Evolutionary conservation across 331 rosid species (phyloP).

Genomic region (Spiraea crenata): DNA sequence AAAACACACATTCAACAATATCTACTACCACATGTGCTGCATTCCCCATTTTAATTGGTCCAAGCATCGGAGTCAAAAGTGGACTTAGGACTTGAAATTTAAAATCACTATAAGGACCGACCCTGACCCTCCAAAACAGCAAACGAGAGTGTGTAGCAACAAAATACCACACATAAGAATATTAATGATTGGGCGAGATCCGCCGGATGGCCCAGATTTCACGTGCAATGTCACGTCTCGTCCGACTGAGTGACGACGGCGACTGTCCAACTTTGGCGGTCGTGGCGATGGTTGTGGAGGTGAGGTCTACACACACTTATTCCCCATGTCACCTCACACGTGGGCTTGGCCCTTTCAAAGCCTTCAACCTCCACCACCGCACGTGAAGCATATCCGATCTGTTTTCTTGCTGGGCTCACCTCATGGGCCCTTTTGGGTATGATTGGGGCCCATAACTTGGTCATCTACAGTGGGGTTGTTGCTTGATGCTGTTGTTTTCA

Average conservation of each 20-base stretch:
- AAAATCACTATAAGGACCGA: not conserved
- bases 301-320: slow-evolving; percentile 7
- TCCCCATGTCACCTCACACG: slow-evolving; percentile 43
- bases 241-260: slow-evolving; percentile 25
- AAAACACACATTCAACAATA: slow-evolving; percentile 8
- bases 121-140: not conserved
- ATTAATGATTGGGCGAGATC: slow-evolving; percentile 5
- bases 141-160: not conserved
- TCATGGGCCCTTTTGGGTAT: slow-evolving; percentile 9
- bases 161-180: slow-evolving; percentile 1
- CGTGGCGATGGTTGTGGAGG: not conserved
- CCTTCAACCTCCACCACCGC: slow-evolving; percentile 24
- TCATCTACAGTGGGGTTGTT: slow-evolving; percentile 16
- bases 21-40: too few species aligned
- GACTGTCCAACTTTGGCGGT: slow-evolving; percentile 29
- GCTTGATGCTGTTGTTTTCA: not conserved
- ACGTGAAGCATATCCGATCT: slow-evolving; percentile 44
- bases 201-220: slow-evolving; percentile 34
- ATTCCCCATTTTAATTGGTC: too few species aligned
- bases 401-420: slow-evolving; percentile 43
- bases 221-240: slow-evolving; percentile 45
- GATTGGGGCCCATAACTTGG: slow-evolving; percentile 23
- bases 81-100: not conserved
- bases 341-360: slow-evolving; percentile 27
- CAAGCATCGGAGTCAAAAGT: not conserved